phyloP scores from a whole-genome alignment of 2,329 filamentous ascomycete genomes.

The Colletotrichum musae region DNA sequence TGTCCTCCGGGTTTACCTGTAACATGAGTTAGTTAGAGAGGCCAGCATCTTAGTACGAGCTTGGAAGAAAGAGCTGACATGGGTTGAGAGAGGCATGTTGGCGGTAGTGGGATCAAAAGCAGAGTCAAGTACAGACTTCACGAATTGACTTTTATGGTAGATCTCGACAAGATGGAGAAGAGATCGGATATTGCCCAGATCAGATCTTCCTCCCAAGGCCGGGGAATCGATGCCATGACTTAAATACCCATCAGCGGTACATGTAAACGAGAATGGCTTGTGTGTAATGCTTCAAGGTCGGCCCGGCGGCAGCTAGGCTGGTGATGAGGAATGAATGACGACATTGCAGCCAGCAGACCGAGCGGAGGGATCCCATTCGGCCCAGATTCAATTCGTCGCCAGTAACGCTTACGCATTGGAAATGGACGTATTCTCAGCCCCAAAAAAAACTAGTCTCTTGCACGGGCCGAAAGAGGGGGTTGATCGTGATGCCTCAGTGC shows the following conservation, averaged over 20 bases:
- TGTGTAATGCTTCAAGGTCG: not conserved
- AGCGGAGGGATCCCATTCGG: constrained; percentile 20
- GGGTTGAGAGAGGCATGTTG: constrained; percentile 40
- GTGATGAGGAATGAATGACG: constrained; percentile 38
- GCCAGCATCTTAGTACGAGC: not conserved
- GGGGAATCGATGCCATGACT: constrained; percentile 8
- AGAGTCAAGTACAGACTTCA: not conserved
- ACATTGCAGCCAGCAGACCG: constrained; percentile 27
- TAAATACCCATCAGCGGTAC: constrained; percentile 27
- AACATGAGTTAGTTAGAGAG: constrained; percentile 1
- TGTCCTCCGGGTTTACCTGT: constrained; percentile 69
- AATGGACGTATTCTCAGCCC: constrained; percentile 3
- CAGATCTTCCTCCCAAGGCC: constrained; percentile 3
- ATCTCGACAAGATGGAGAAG: not conserved
- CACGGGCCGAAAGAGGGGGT: constrained; percentile 27
- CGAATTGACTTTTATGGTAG: not conserved
- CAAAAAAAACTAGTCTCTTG: not conserved
- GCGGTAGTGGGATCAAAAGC: not conserved
- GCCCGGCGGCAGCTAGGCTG: constrained; percentile 7
- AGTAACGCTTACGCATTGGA: constrained; percentile 9
- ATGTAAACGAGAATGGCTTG: not conserved
- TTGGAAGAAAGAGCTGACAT: constrained; percentile 22
- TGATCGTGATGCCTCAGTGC: constrained; percentile 14
- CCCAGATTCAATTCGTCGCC: constrained; percentile 8
- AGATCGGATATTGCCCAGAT: constrained; percentile 6